These are phyloP conservation scores for Rhizopus microsporus DNA, from an alignment of 371 early-diverging fungal genomes.

Conservation along the genomic window DNA sequence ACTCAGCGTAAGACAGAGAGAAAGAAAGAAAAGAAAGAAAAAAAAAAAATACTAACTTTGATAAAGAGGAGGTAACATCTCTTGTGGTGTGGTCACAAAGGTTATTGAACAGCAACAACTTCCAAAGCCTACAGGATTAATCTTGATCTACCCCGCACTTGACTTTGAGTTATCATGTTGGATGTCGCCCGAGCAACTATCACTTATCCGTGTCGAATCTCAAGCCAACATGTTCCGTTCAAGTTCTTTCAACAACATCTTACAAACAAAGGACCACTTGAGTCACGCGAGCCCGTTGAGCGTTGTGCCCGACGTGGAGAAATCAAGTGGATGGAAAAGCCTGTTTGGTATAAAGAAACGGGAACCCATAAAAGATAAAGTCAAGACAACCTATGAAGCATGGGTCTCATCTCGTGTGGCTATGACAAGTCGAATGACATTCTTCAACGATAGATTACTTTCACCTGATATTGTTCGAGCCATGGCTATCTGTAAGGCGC, in stretches of 20 bases:
- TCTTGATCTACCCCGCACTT: constrained; percentile 89
- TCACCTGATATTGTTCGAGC: constrained; percentile 86
- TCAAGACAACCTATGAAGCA: constrained; percentile 27
- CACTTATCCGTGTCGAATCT: constrained; percentile 51
- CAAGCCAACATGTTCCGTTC: constrained; percentile 57
- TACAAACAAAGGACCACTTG: constrained; percentile 60
- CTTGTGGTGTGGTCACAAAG: constrained; percentile 69
- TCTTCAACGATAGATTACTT: constrained; percentile 82
- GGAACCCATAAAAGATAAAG: constrained; percentile 15
- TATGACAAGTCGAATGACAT: constrained; percentile 87
- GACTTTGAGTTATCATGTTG: constrained; percentile 90
- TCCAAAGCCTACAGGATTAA: constrained; percentile 60
- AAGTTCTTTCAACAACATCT: constrained; percentile 52
- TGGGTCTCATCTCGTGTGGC: constrained; percentile 59
- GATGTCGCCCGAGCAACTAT: constrained; percentile 76
- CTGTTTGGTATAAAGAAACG: constrained; percentile 20
- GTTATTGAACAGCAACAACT: constrained; percentile 59
- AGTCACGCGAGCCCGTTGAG: constrained; percentile 59
- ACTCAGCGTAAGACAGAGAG: constrained; percentile 80
- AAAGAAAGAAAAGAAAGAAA: too few species aligned
- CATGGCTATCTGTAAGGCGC: constrained; percentile 76
- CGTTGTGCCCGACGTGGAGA: constrained; percentile 54
- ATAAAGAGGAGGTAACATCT: constrained; percentile 78
- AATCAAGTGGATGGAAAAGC: constrained; percentile 37
- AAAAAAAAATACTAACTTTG: not conserved